These are phyloP conservation scores for Aethionema arabicum DNA, from an alignment of 345 rosid species.

Conservation along the genomic window DNA sequence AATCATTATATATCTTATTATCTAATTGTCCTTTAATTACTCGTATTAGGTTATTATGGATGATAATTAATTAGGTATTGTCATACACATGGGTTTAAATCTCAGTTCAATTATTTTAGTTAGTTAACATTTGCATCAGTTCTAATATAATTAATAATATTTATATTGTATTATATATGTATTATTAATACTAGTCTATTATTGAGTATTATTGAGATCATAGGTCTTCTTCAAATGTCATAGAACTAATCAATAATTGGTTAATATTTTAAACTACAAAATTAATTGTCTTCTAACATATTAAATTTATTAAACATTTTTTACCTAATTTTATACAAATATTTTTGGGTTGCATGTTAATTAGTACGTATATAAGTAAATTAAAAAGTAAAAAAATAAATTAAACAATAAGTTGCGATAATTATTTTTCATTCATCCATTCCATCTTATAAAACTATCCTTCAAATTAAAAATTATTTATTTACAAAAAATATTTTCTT, in stretches of 20 bases:
- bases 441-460: no score
- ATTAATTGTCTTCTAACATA: background rate
- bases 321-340: no score
- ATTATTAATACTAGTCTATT: conserved; percentile 19
- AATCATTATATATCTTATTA: conserved; percentile 1
- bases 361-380: no score
- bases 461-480: no score
- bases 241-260: no score
- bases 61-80: conserved; percentile 15
- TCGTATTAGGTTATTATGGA: conserved; percentile 10
- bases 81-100: conserved; percentile 23
- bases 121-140: conserved; percentile 3
- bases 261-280: no score
- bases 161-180: background rate
- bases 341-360: no score
- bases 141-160: background rate
- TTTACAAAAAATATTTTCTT: no score
- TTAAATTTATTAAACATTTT: background rate
- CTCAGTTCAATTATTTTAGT: conserved; percentile 1
- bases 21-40: conserved; percentile 16
- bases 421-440: no score
- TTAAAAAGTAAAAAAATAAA: no score
- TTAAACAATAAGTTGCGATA: no score
- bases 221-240: conserved; percentile 22
- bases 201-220: conserved; percentile 1